A percentile compares a stretch with the other conserved stretches of the same genome.
phyloP scores from a whole-genome alignment of 2,329 filamentous ascomycete species.

The Pseudophaeomoniella oleicola region DNA sequence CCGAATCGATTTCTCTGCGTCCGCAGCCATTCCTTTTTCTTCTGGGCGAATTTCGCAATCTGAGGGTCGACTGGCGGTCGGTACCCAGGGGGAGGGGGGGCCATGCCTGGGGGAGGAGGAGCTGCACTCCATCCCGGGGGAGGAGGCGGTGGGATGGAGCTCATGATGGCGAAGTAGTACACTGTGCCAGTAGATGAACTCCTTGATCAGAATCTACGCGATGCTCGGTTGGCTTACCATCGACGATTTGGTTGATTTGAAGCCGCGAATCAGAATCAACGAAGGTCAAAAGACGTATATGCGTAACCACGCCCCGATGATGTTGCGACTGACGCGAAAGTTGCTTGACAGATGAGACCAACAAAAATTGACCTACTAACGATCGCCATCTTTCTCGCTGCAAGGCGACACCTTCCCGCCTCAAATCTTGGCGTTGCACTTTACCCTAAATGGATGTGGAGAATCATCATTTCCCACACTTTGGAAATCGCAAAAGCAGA shows the following conservation, averaged over 20 bases:
- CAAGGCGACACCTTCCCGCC: too few species aligned
- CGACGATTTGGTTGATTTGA: background rate
- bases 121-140: slow-evolving; percentile 50
- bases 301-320: background rate
- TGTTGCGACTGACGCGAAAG: background rate
- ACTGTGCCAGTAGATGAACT: background rate
- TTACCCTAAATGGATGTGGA: too few species aligned
- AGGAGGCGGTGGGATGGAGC: slow-evolving; percentile 49
- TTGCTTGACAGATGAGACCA: too few species aligned
- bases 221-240: slow-evolving; percentile 13
- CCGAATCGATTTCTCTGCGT: slow-evolving; percentile 83
- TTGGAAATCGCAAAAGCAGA: slow-evolving; percentile 22
- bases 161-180: slow-evolving; percentile 30
- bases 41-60: slow-evolving; percentile 88
- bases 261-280: slow-evolving; percentile 12
- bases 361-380: too few species aligned
- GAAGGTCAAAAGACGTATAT: background rate
- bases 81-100: slow-evolving; percentile 76
- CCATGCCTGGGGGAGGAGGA: slow-evolving; percentile 36
- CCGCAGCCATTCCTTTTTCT: slow-evolving; percentile 98
- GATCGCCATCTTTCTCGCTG: too few species aligned
- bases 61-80: slow-evolving; percentile 68
- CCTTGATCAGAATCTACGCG: slow-evolving; percentile 1
- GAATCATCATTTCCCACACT: too few species aligned
- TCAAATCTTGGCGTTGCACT: too few species aligned